Evolutionary conservation across 345 rosid genomes (phyloP).

Genomic region (Populus alba): DNA sequence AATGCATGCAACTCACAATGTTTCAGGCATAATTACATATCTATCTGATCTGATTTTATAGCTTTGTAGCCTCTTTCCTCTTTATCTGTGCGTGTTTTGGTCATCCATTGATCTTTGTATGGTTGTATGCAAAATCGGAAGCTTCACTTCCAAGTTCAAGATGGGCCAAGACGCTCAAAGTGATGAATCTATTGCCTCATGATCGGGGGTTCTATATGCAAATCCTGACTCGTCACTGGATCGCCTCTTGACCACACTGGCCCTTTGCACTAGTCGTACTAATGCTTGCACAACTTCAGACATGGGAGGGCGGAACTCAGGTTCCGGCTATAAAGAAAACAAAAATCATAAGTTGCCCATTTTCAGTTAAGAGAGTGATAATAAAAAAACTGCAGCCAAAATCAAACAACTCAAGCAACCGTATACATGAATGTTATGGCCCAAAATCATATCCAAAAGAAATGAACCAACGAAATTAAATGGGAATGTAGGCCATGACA

Average conservation of each 20-base stretch:
- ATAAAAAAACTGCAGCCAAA: background rate
- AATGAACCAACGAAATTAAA: background rate
- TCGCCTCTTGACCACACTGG: constrained; percentile 75
- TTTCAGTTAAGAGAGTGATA: background rate
- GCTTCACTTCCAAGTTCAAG: constrained; percentile 7
- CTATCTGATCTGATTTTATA: background rate
- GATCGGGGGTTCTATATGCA: constrained; percentile 78
- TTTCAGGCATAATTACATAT: constrained; percentile 28
- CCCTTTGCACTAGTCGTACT: constrained; percentile 90
- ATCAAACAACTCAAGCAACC: background rate
- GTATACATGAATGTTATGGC: background rate
- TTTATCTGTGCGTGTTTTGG: background rate
- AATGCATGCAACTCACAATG: background rate
- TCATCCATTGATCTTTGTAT: constrained; percentile 5
- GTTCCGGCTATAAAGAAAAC: constrained; percentile 64
- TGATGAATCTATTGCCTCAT: constrained; percentile 64
- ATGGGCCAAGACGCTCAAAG: constrained; percentile 28
- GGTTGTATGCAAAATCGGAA: constrained; percentile 15
- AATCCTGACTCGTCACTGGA: constrained; percentile 88
- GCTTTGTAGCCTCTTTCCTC: background rate
- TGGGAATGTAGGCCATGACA: background rate
- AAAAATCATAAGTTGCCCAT: background rate
- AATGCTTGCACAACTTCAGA: constrained; percentile 96
- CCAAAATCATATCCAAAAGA: background rate
- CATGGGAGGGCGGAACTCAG: constrained; percentile 99